A percentile compares a stretch with the other conserved stretches of the same genome.
Evolutionary conservation across 805 yeast genomes (phyloP).

Genomic region (Yarrowia sp.): DNA sequence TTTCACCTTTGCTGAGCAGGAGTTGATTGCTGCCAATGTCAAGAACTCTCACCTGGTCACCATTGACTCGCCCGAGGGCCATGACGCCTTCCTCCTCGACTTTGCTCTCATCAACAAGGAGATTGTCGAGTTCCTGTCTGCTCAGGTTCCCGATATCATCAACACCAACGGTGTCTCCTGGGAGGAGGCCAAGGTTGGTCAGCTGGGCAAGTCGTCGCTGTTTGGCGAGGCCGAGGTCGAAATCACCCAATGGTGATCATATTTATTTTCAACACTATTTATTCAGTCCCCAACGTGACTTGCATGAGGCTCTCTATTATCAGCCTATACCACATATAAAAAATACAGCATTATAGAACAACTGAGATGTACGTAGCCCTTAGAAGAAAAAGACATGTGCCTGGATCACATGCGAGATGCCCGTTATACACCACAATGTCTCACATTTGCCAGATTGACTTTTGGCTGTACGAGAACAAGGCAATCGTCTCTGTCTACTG

Average conservation of each 20-base stretch:
- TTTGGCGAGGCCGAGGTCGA: conserved; percentile 88
- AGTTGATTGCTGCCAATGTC: conserved; percentile 69
- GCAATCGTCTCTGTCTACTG: too few species aligned
- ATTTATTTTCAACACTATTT: conserved; percentile 26
- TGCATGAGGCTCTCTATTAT: background rate
- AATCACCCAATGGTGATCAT: conserved; percentile 79
- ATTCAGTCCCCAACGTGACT: conserved; percentile 27
- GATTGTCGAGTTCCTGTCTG: conserved; percentile 62
- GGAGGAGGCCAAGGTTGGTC: conserved; percentile 45
- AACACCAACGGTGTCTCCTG: conserved; percentile 46
- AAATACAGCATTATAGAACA: conserved; percentile 2
- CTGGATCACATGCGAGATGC: too few species aligned
- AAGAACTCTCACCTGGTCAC: conserved; percentile 67
- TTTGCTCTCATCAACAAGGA: conserved; percentile 75
- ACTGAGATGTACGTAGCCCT: background rate
- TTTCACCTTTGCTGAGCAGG: conserved; percentile 90
- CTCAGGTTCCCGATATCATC: conserved; percentile 59
- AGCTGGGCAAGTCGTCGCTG: conserved; percentile 46
- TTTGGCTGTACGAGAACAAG: too few species aligned
- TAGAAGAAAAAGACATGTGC: too few species aligned
- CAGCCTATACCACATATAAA: conserved; percentile 1
- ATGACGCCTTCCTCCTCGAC: conserved; percentile 92
- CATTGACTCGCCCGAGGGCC: conserved; percentile 92
- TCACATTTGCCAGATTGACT: too few species aligned
- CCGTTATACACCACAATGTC: too few species aligned